phyloP scores from a whole-genome alignment of 2,329 filamentous ascomycete genomes.

The Phialophora chinensis region DNA sequence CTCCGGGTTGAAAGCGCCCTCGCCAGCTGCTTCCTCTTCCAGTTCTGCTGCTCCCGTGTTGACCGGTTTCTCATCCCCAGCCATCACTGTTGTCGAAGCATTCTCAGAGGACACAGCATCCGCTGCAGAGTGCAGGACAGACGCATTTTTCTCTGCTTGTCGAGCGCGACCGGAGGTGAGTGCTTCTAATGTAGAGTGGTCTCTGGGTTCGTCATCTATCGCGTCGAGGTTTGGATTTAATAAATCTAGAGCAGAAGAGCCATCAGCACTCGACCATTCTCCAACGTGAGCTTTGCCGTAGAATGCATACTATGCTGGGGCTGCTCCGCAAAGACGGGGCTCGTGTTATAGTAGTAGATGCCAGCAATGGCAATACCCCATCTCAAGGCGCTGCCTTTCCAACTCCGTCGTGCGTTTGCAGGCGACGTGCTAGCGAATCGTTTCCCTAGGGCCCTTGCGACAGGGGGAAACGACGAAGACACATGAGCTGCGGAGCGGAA shows the following conservation, averaged over 20 bases:
- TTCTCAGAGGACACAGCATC: conserved; percentile 34
- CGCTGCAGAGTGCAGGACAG: conserved; percentile 53
- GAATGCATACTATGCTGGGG: conserved; percentile 66
- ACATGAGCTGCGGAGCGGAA: conserved; percentile 44
- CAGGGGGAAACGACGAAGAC: conserved; percentile 26
- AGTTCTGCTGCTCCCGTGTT: conserved; percentile 56
- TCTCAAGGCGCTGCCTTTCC: conserved; percentile 76
- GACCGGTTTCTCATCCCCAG: conserved; percentile 34
- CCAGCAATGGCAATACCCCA: conserved; percentile 77
- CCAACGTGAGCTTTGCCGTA: neutral
- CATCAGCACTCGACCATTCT: conserved; percentile 1
- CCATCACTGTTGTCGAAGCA: conserved; percentile 29
- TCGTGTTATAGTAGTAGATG: conserved; percentile 95
- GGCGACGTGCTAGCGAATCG: conserved; percentile 65
- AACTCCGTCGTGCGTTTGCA: conserved; percentile 72
- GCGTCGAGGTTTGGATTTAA: conserved; percentile 38
- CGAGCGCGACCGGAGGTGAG: conserved; percentile 38
- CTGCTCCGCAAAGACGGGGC: conserved; percentile 83
- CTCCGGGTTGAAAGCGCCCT: conserved; percentile 96
- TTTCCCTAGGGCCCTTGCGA: conserved; percentile 25
- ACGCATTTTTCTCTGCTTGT: conserved; percentile 52
- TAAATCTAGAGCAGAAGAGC: conserved; percentile 31
- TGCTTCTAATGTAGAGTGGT: conserved; percentile 35
- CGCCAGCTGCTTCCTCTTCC: conserved; percentile 80
- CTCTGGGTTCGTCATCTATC: conserved; percentile 26